Percentiles rank a stretch among this genome's conserved stretches.
Evolutionary conservation across 345 rosid genomes (phyloP).

Genomic region (Brassica napus): DNA sequence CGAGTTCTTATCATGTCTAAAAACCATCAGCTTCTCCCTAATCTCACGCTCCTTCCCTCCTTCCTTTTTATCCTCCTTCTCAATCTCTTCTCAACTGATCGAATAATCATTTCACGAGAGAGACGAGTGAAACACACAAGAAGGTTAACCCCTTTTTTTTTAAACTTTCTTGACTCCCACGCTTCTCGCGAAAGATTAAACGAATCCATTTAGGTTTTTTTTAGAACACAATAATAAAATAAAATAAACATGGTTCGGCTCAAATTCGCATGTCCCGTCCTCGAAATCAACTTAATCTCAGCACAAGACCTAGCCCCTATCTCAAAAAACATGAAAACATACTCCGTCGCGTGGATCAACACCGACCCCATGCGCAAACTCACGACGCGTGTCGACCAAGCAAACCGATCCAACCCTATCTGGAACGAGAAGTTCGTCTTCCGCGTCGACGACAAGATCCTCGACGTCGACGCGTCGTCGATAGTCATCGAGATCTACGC

Average conservation of each 20-base stretch:
- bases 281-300: constrained; percentile 72
- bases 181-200: constrained; percentile 21
- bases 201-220: constrained; percentile 9
- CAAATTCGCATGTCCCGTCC: constrained; percentile 55
- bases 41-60: constrained; percentile 28
- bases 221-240: neutral
- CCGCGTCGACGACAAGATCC: constrained; percentile 64
- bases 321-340: constrained; percentile 79
- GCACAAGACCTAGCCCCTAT: constrained; percentile 77
- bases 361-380: constrained; percentile 66
- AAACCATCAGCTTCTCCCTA: constrained; percentile 31
- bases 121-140: constrained; percentile 13
- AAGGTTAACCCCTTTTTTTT: neutral
- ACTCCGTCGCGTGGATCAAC: constrained; percentile 76
- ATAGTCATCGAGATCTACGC: constrained; percentile 80
- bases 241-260: constrained; percentile 17
- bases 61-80: constrained; percentile 32
- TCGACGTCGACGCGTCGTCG: constrained; percentile 55
- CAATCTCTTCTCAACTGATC: constrained; percentile 17
- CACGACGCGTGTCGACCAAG: constrained; percentile 69
- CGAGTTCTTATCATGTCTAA: constrained; percentile 29
- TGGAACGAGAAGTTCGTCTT: constrained; percentile 95
- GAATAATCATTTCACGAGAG: constrained; percentile 13
- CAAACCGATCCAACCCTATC: constrained; percentile 59
- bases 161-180: constrained; percentile 11